These are phyloP conservation scores for Ensete glaucum DNA, from an alignment of 176 grass and related monocot genomes.

Conservation along the genomic window DNA sequence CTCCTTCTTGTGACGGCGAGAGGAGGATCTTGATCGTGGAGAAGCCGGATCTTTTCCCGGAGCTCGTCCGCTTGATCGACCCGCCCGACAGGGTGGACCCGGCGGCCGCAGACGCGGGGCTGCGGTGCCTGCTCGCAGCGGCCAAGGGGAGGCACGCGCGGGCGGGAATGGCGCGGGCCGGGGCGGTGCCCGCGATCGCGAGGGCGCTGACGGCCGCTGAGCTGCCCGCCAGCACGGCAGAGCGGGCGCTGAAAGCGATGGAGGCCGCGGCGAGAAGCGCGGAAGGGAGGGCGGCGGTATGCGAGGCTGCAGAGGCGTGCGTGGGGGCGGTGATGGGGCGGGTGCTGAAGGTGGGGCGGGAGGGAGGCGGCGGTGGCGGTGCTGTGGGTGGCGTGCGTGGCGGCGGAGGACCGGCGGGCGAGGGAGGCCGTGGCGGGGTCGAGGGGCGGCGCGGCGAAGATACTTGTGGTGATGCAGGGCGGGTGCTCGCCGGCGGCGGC, in stretches of 20 bases:
- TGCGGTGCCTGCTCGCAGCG: conserved; percentile 49
- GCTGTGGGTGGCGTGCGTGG: conserved; percentile 57
- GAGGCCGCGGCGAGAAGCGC: conserved; percentile 47
- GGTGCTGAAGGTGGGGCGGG: conserved; percentile 57
- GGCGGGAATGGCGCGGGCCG: conserved; percentile 49
- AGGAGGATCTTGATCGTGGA: conserved; percentile 45
- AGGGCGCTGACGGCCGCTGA: conserved; percentile 35
- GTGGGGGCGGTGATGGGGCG: conserved; percentile 47
- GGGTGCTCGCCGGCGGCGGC: conserved; percentile 57
- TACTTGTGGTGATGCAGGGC: conserved; percentile 87
- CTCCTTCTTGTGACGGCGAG: conserved; percentile 37
- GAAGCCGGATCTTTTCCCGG: conserved; percentile 48
- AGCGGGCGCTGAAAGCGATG: conserved; percentile 41
- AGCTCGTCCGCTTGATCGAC: conserved; percentile 48
- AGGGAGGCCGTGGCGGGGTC: conserved; percentile 45
- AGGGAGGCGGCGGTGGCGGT: conserved; percentile 68
- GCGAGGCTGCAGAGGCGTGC: conserved; percentile 33
- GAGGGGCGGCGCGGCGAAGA: conserved; percentile 54
- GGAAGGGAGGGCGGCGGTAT: conserved; percentile 62
- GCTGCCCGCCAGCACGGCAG: conserved; percentile 43
- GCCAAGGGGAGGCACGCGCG: conserved; percentile 34
- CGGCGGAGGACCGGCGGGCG: conserved; percentile 38
- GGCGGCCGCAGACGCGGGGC: conserved; percentile 21
- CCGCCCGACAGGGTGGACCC: conserved; percentile 16
- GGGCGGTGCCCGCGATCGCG: conserved; percentile 37